phyloP scores from a whole-genome alignment of 1,139 yeast genomes.

The Pichia sp. region DNA sequence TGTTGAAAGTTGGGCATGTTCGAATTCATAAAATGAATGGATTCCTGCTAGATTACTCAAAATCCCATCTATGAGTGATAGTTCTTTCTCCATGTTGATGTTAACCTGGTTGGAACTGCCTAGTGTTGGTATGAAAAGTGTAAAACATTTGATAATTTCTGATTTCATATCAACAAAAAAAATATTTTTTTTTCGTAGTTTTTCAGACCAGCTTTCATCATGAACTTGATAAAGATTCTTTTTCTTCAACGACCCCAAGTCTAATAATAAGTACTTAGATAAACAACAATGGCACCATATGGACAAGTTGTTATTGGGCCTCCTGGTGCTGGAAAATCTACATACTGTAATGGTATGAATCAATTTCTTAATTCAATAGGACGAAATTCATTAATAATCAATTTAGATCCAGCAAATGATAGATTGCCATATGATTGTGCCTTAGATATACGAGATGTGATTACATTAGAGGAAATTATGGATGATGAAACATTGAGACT shows the following conservation, averaged over 20 bases:
- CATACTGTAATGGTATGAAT: constrained; percentile 85
- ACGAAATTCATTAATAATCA: constrained; percentile 71
- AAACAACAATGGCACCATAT: constrained; percentile 45
- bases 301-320: constrained; percentile 97
- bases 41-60: constrained; percentile 21
- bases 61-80: constrained; percentile 22
- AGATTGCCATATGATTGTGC: constrained; percentile 72
- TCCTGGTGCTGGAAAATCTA: constrained; percentile 96
- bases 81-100: constrained; percentile 20
- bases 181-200: not conserved
- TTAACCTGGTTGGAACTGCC: not conserved
- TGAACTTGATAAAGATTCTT: not conserved
- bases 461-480: constrained; percentile 88
- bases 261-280: too few relatives aligned
- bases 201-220: not conserved
- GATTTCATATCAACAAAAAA: not conserved
- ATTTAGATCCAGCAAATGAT: constrained; percentile 95
- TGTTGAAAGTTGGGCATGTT: constrained; percentile 19
- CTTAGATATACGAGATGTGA: constrained; percentile 80
- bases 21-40: constrained; percentile 24
- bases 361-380: constrained; percentile 94
- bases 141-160: not conserved
- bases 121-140: not conserved
- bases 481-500: constrained; percentile 51
- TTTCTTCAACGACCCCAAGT: not conserved